Percentiles rank a stretch among this genome's conserved stretches.
Evolutionary conservation across 2,329 filamentous ascomycete species (phyloP).

Genomic region (Emericellopsis cladophorae): DNA sequence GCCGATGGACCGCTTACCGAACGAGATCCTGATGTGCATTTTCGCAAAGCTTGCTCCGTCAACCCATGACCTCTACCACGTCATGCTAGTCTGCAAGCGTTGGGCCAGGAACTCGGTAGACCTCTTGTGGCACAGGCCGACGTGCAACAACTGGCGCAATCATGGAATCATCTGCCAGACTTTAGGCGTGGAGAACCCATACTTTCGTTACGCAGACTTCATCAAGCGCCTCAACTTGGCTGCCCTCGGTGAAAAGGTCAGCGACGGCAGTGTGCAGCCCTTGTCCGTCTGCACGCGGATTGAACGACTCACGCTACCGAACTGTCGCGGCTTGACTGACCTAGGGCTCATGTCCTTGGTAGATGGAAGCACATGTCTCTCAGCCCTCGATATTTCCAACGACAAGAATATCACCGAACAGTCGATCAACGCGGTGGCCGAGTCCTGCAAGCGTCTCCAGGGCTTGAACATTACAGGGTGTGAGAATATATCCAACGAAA

Average conservation of each 20-base stretch:
- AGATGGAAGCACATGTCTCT: slow-evolving; percentile 63
- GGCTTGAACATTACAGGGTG: slow-evolving; percentile 89
- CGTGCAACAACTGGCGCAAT: slow-evolving; percentile 77
- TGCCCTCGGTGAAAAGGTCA: slow-evolving; percentile 59
- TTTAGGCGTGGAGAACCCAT: slow-evolving; percentile 57
- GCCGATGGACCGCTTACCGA: slow-evolving; percentile 77
- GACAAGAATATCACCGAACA: slow-evolving; percentile 73
- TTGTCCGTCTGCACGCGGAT: slow-evolving; percentile 79
- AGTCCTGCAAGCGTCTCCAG: slow-evolving; percentile 74
- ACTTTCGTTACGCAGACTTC: slow-evolving; percentile 80
- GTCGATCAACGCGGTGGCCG: slow-evolving; percentile 65
- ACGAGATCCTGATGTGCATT: slow-evolving; percentile 87
- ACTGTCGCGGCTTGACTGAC: slow-evolving; percentile 77
- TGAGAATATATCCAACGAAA: slow-evolving; percentile 72
- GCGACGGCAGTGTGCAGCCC: slow-evolving; percentile 77
- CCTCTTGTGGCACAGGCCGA: slow-evolving; percentile 85
- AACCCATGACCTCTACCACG: slow-evolving; percentile 60
- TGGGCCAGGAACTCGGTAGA: slow-evolving; percentile 92
- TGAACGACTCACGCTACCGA: slow-evolving; percentile 84
- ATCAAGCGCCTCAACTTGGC: slow-evolving; percentile 89
- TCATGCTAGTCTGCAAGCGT: slow-evolving; percentile 86
- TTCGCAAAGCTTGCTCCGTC: slow-evolving; percentile 73
- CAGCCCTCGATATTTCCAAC: slow-evolving; percentile 83
- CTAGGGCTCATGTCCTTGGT: slow-evolving; percentile 70
- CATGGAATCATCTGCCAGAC: slow-evolving; percentile 72